Percentiles rank a stretch among this genome's conserved stretches.
phyloP scores from a whole-genome alignment of 352 stramenopile species.

The Globisporangium camurandrum region DNA sequence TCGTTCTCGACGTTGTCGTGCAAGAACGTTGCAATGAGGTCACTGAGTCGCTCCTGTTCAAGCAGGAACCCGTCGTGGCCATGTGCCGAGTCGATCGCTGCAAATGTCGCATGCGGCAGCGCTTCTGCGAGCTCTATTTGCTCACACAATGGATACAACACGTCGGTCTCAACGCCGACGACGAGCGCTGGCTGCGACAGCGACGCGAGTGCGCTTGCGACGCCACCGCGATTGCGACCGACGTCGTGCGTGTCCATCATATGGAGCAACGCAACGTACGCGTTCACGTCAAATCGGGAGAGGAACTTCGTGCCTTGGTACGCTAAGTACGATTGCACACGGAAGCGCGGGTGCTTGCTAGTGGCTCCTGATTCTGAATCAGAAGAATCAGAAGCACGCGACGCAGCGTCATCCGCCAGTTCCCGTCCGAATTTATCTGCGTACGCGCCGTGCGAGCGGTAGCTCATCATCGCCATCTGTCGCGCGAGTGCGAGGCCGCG shows the following conservation, averaged over 20 bases:
- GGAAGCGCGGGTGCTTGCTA: slow-evolving; percentile 27
- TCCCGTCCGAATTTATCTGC: slow-evolving; percentile 89
- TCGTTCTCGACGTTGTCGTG: slow-evolving; percentile 16
- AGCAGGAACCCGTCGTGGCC: slow-evolving; percentile 97
- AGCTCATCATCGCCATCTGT: slow-evolving; percentile 96
- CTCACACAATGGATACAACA: slow-evolving; percentile 92
- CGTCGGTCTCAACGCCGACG: slow-evolving; percentile 92
- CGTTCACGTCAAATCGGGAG: slow-evolving; percentile 92
- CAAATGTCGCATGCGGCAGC: slow-evolving; percentile 83
- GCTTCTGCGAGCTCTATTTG: slow-evolving; percentile 82
- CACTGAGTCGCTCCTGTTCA: slow-evolving; percentile 90
- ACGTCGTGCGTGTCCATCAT: slow-evolving; percentile 97
- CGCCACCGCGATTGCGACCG: slow-evolving; percentile 64
- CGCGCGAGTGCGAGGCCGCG: slow-evolving; percentile 88
- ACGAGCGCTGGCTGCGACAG: slow-evolving; percentile 81
- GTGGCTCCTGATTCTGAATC: too few relatives aligned
- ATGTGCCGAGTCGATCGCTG: slow-evolving; percentile 85
- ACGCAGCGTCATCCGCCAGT: slow-evolving; percentile 16
- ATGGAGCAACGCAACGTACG: slow-evolving; percentile 93
- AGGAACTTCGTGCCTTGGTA: slow-evolving; percentile 96
- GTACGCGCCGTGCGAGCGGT: slow-evolving; percentile 91
- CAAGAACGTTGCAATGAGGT: slow-evolving; percentile 54
- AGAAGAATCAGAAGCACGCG: slow-evolving; percentile 15
- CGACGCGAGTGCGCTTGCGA: slow-evolving; percentile 51
- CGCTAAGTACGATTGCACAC: slow-evolving; percentile 83